These are phyloP conservation scores for Rhododendron kiyosumense DNA, from an alignment of 148 eudicot species.

Conservation along the genomic window DNA sequence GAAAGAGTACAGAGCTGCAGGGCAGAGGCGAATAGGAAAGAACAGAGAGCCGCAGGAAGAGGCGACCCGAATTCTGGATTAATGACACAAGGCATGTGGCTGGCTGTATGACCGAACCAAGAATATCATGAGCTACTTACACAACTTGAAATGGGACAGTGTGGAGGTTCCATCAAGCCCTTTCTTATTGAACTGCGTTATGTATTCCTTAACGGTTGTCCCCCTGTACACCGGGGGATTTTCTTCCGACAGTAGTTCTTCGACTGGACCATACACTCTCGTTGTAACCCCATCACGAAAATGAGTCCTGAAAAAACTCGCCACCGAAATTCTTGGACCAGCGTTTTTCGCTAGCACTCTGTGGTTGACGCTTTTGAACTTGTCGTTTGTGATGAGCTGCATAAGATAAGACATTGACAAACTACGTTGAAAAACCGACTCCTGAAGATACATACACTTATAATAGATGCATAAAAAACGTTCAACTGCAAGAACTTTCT, in stretches of 20 bases:
- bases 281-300: too few species aligned
- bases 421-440: too few species aligned
- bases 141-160: background rate
- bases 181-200: too few species aligned
- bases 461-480: background rate
- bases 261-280: too few species aligned
- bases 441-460: too few species aligned
- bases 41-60: too few species aligned
- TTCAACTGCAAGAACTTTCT: background rate
- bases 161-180: too few species aligned
- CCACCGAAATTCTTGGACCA: too few species aligned
- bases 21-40: background rate
- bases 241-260: too few species aligned
- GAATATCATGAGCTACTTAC: background rate
- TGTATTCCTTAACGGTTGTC: too few species aligned
- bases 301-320: too few species aligned
- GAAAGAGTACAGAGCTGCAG: background rate
- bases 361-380: slow-evolving; percentile 48
- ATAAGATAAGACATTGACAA: background rate
- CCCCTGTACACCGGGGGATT: too few species aligned
- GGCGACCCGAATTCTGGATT: background rate
- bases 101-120: background rate
- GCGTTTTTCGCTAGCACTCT: slow-evolving; percentile 23
- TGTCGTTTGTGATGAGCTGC: slow-evolving; percentile 54
- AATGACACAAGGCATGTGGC: background rate